A percentile compares a stretch with the other conserved stretches of the same genome.
These are phyloP conservation scores for Pythium insidiosum DNA, from an alignment of 352 stramenopile genomes.

Conservation along the genomic window DNA sequence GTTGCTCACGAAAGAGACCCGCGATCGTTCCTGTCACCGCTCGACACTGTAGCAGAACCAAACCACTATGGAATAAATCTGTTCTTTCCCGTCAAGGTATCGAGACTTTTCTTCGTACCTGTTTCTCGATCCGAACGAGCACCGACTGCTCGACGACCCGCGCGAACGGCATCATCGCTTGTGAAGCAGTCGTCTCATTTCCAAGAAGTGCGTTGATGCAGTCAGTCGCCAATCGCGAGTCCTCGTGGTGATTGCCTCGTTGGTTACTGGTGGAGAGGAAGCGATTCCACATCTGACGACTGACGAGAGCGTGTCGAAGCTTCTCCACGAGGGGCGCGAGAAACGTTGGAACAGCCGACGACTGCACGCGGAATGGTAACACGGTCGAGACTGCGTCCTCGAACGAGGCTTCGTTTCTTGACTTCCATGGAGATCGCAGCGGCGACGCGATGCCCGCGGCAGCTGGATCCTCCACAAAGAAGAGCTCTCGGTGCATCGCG, in stretches of 20 bases:
- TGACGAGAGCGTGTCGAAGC: constrained; percentile 42
- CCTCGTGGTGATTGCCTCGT: constrained; percentile 1
- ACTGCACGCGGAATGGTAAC: constrained; percentile 35
- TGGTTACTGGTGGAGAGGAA: constrained; percentile 44
- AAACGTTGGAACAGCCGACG: constrained; percentile 31
- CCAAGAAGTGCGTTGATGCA: no score
- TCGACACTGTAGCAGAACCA: constrained; percentile 27
- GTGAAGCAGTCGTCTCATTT: no score
- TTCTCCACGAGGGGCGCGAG: constrained; percentile 19
- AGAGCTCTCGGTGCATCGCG: constrained; percentile 35
- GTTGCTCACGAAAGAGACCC: constrained; percentile 37
- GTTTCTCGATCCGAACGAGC: no score
- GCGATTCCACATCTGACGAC: constrained; percentile 56
- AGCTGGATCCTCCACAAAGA: constrained; percentile 21
- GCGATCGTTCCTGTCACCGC: constrained; percentile 39
- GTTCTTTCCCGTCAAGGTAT: not conserved
- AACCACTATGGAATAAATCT: not conserved
- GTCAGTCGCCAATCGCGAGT: no score
- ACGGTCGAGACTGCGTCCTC: constrained; percentile 24
- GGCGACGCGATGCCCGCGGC: constrained; percentile 10
- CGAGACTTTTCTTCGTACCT: not conserved
- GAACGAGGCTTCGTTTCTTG: constrained; percentile 21
- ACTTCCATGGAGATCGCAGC: constrained; percentile 8
- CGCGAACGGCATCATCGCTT: no score
- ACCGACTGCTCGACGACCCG: no score